These are phyloP conservation scores for Tolypocladium guangdongense DNA, from an alignment of 2,329 filamentous ascomycete species.

Conservation along the genomic window DNA sequence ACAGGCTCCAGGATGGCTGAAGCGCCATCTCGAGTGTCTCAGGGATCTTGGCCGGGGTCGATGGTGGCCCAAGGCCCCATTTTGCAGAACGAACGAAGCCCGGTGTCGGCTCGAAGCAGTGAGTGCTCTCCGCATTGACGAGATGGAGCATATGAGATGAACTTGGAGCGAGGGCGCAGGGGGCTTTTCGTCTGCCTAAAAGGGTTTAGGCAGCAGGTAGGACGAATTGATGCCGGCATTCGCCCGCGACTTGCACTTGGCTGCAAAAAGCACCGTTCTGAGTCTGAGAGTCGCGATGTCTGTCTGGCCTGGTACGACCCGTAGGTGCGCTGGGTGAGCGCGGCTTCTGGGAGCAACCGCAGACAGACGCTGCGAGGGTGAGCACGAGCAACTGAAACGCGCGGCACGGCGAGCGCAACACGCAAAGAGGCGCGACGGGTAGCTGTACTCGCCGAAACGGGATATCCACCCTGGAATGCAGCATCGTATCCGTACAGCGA, in stretches of 20 bases:
- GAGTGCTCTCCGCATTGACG: background rate
- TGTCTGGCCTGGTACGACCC: background rate
- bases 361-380: background rate
- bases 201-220: background rate
- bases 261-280: background rate
- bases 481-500: too few species aligned
- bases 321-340: background rate
- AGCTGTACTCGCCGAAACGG: background rate
- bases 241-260: background rate
- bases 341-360: background rate
- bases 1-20: background rate
- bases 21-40: slow-evolving; percentile 5
- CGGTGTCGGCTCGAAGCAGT: background rate
- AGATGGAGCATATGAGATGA: background rate
- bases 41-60: background rate
- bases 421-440: background rate
- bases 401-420: background rate
- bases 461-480: background rate
- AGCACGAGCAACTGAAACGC: background rate
- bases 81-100: background rate
- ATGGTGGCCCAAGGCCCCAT: background rate
- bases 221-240: background rate
- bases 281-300: background rate
- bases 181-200: background rate
- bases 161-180: background rate